Base-by-base conservation (phyloP, 2,329 filamentous ascomycete genomes). In the Penicillium sp. region DNA sequence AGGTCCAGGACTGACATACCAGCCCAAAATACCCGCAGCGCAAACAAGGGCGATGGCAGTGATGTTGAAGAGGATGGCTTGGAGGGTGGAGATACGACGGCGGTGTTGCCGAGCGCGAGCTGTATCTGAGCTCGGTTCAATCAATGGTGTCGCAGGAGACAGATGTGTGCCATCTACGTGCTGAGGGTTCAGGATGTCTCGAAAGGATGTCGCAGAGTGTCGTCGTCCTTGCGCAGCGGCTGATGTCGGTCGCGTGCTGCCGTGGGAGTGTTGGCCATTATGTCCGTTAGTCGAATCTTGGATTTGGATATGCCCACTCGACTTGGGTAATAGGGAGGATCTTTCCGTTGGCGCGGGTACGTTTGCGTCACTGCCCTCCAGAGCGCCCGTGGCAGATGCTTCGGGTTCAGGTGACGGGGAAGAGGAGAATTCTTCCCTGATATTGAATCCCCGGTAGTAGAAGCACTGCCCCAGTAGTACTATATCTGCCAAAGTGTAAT, bases 401-500 rank as follows among this genome's bases (percentile, higher is more conserved):
- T 50, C 49, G 8, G 58, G 51, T 16, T 58, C 53, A 16, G 49
- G 54, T 29, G 60, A 53, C 4, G 45, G 41, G 13, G 61, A 59
- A 12, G 57, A 24, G 21, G 66, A 63, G 9, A 61, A 51, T 6
- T 69, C 62, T 44, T 74, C 71, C 10, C 60, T 66, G 16, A 76
- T 54, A 4, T 68, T 76, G 48, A 96, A 94, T 3, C 92, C 92
- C 47, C 89, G 85, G 73, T 99, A 99, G 77, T 95, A 97, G 77
- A 97, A 95, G 73, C 90, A 95, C 74, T 99, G 94, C 0, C 79
- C 81, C 0, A 97, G 78, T 1, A 99, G 80, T 1, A 97, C 90
- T 39, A 96, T 83, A 67, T 97, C 93, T 55, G 91, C 91, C 34
- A 95, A 81, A 15, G 92, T 95, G 70, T 97, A 96, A 72, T 96